Evolutionary conservation across 1,284 basidiomycete genomes (phyloP), one percentile per base, ranked within the genome.

Genomic region (Rhodofomes roseus): DNA sequence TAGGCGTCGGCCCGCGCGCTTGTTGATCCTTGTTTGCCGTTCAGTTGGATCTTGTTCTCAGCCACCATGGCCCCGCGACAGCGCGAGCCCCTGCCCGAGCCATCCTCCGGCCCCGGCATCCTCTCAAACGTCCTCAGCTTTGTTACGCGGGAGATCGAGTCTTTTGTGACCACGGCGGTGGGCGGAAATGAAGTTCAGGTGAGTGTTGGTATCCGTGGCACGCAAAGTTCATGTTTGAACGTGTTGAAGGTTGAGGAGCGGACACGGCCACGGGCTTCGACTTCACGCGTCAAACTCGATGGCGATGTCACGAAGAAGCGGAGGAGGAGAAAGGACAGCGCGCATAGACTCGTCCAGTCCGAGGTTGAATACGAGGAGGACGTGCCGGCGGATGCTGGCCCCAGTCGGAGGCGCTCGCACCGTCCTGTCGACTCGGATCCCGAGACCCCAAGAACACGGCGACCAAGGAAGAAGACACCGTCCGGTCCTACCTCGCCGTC

Each of bases 81-180:
- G 58, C 66, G 66, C 60, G 62, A 67, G 43, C 59, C 66, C 46
- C 61, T 46, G 12, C 55, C 50, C 4, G 50, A 48, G n/a, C 56
- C 29, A 9, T n/a, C 64, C 31, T 62, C 67, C 46, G 54, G 65
- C 41, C 64, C 70, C 16, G 81, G 87, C 57, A 66, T 90, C 12
- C 67, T 91, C 43, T 83, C 86, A 5, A 83, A 82, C 62, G 85
- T 90, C 7, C 78, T 90, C 65, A 80, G 73, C 68, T 89, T 85
- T 68, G 81, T 91, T 4, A 82, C 88, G n/a, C 77, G 82, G 50
- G 89, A 91, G 70, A 67, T 91, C 31, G 84, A 84, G 53, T 85
- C 85, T 16, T 91, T 91, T 70, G 79, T 90, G 20, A 73, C 80
- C 40, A 85, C 77, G 65, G 89, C 89, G 55, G 83, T 84, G 4